Base-by-base conservation (phyloP, 768 basidiomycete genomes). In the Mycena venus region DNA sequence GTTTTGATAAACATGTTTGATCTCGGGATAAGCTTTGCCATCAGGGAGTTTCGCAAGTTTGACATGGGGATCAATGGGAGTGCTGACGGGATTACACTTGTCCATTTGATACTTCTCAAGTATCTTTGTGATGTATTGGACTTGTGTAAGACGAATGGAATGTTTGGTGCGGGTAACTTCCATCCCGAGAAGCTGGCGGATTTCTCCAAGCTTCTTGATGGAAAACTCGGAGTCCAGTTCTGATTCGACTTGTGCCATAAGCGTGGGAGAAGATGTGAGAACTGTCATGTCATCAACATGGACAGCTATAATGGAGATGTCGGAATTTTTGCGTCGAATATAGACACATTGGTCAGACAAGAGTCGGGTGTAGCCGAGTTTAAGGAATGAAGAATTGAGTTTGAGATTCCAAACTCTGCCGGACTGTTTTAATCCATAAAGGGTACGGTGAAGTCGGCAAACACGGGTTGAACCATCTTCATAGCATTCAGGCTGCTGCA, bases 201-300 rank as follows among this genome's bases (percentile, higher is more conserved):
- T 31, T n/a, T n/a, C n/a, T n/a, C 80, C 73, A 0, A 80, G 55
- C 34, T 78, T 64, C 3, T 66, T 72, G 12, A 80, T 64, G 1
- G 73, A 40, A 19, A 79, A 66, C 11, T 70, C 51, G 5, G n/a
- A n/a, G n/a, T n/a, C n/a, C n/a, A n/a, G n/a, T n/a, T 78, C 74
- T 11, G 23, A 53, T 34, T 75, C 59, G 36, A 34, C 42, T 10
- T 19, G 23, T 0, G 10, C 15, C n/a, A 64, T 53, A 19, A 32
- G 56, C 0, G 17, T 21, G 14, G 42, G 7, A 14, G 47, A 49
- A 8, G 72, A 71, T 12, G 73, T 70, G 27, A 77, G 49, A 17
- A 83, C 42, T 1, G 76, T 70, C 64, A 79, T 77, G 65, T 83
- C 78, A 56, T 84, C 80, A n/a, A 84, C 79, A 44, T 82, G 70